Evolutionary conservation across 1,284 basidiomycete genomes (phyloP), one percentile per base, ranked within the genome.

Genomic region (Leccinum fallax): DNA sequence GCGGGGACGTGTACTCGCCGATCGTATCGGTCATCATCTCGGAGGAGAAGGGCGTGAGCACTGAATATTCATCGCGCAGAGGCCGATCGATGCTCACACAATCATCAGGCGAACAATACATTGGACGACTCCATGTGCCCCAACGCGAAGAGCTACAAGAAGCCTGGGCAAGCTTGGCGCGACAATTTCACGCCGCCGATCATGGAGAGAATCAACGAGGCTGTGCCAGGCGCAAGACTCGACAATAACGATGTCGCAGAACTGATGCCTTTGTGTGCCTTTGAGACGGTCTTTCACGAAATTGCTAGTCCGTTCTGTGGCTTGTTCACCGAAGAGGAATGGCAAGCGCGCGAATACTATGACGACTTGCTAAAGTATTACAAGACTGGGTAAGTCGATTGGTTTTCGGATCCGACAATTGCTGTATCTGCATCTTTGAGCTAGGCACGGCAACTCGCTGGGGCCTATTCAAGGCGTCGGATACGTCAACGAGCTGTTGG

Each of bases 401-500:
- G 0, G 11, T 28, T 16, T 46, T 55, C n/a, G n/a, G 24, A 53
- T 5, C 30, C 15, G 36, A 28, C 26, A 5, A 2, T 51, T 26
- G 26, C 26, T 52, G 26, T 48, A 48, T 8, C 57, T 61, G 61
- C 64, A 38, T 55, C 19, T 7, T 28, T 13, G 38, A 43, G 16
- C 5, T 60, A 90, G 88, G 21, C 86, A 90, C 65, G 90, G 90
- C 6, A 83, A 86, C 65, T 66, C 74, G 1, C 77, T 92, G 5
- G 92, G 91, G 0, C 85, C 79, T 8, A 84, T 92, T 2, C 90
- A 92, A 72, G 91, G 90, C 53, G 88, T 94, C 13, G 94, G 93
- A 10, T 95, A 90, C 70, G 79, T 92, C 67, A 94, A 94, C 72
- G 93, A 95, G 75, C 85, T 96, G 24, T 75, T 95, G n/a, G 91